phyloP scores from a whole-genome alignment of 225 moss, liverwort and hornwort genomes.

The Polytrichum commune region DNA sequence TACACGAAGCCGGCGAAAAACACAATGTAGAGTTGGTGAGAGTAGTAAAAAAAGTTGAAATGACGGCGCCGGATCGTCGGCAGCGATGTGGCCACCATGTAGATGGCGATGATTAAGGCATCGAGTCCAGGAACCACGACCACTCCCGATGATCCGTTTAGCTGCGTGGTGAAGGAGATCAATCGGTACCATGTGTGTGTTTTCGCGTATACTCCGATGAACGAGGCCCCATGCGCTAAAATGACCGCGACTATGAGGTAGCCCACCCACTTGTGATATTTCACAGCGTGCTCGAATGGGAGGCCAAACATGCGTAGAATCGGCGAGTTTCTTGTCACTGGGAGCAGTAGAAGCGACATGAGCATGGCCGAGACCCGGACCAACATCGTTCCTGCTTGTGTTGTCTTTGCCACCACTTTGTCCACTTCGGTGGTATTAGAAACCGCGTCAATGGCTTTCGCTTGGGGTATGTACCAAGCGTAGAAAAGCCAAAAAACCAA shows the following conservation, averaged over 20 bases:
- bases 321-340: conserved; percentile 8
- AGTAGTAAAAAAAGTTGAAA: conserved; percentile 25
- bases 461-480: conserved; percentile 1
- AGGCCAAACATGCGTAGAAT: conserved; percentile 7
- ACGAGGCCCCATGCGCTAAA: conserved; percentile 10
- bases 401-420: neutral
- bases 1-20: conserved; percentile 21
- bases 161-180: neutral
- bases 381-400: neutral
- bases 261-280: conserved; percentile 18
- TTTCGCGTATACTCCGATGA: conserved; percentile 12
- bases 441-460: neutral
- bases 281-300: conserved; percentile 18
- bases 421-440: neutral
- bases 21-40: conserved; percentile 28
- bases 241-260: conserved; percentile 14
- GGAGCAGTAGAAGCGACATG: conserved; percentile 16
- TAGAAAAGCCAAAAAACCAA: conserved; percentile 1
- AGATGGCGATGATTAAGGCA: conserved; percentile 7
- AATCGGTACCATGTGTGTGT: neutral
- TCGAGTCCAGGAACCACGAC: conserved; percentile 13
- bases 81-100: conserved; percentile 20
- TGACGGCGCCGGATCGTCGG: conserved; percentile 11
- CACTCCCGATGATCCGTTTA: conserved; percentile 4
- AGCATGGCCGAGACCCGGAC: neutral